These are phyloP conservation scores for Capsicum pubescens DNA, from an alignment of 257 asterid species.

Conservation along the genomic window DNA sequence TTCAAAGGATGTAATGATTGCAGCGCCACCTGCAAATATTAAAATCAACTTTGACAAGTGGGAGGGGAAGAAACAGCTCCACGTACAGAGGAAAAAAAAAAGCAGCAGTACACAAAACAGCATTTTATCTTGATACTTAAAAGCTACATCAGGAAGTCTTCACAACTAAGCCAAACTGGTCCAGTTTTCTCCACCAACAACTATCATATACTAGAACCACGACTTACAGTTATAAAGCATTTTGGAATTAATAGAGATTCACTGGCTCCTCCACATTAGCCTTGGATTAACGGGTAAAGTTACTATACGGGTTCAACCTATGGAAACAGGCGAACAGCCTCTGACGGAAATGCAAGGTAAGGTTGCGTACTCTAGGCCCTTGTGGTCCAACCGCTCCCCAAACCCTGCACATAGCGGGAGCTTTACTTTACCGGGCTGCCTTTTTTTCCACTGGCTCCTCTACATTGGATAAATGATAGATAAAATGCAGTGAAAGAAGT, in stretches of 20 bases:
- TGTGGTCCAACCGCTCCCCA: no score
- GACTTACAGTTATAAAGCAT: not conserved
- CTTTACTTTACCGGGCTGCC: no score
- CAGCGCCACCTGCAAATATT: slow-evolving; percentile 65
- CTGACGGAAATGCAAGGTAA: no score
- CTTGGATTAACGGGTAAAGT: no score
- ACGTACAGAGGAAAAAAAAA: not conserved
- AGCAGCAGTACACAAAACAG: not conserved
- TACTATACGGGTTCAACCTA: no score
- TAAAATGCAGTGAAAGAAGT: not conserved
- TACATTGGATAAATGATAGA: not conserved
- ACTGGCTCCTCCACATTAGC: not conserved
- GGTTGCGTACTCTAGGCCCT: no score
- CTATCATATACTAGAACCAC: not conserved
- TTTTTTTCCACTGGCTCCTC: not conserved
- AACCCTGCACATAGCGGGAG: no score
- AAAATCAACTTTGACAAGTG: not conserved
- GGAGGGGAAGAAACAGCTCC: not conserved
- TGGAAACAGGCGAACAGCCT: no score
- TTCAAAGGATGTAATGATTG: slow-evolving; percentile 71
- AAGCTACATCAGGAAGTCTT: not conserved
- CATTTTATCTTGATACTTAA: not conserved
- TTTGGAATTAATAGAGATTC: not conserved
- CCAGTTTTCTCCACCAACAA: slow-evolving; percentile 5
- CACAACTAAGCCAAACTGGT: not conserved